A percentile compares a stretch with the other conserved stretches of the same genome.
phyloP scores from a whole-genome alignment of 2,329 filamentous ascomycete genomes.

The Colletotrichum australisinense region DNA sequence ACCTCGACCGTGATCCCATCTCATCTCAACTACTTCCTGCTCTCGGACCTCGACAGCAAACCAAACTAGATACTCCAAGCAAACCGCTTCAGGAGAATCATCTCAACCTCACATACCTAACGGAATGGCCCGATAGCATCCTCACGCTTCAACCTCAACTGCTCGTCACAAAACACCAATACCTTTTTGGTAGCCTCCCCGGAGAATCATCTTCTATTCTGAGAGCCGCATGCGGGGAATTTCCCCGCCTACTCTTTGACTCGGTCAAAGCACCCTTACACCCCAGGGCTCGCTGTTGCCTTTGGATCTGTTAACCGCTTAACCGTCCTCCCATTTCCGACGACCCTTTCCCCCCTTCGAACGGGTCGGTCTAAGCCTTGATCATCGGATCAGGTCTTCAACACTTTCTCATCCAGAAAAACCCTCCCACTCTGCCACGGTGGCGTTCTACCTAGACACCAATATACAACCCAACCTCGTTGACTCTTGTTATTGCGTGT shows the following conservation, averaged over 20 bases:
- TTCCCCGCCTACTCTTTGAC: conserved; percentile 38
- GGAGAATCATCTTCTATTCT: conserved; percentile 29
- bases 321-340: not conserved
- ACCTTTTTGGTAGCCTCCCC: conserved; percentile 35
- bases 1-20: not conserved
- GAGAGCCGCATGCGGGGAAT: conserved; percentile 39
- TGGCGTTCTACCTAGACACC: conserved; percentile 36
- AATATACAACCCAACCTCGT: conserved; percentile 33
- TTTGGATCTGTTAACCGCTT: not conserved
- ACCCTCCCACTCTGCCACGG: conserved; percentile 24
- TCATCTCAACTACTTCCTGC: not conserved
- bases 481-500: conserved; percentile 37
- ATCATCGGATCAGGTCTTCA: conserved; percentile 17
- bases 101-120: not conserved
- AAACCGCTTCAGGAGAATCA: not conserved
- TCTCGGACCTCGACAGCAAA: not conserved
- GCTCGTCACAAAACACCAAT: conserved; percentile 22
- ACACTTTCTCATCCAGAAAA: not conserved
- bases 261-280: conserved; percentile 37
- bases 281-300: conserved; percentile 32
- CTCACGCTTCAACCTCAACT: conserved; percentile 18
- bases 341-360: not conserved
- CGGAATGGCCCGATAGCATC: conserved; percentile 37
- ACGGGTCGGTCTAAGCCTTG: conserved; percentile 12
- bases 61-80: not conserved